These are phyloP conservation scores for Scolecobasidium constrictum DNA, from an alignment of 2,329 filamentous ascomycete species.

Conservation along the genomic window DNA sequence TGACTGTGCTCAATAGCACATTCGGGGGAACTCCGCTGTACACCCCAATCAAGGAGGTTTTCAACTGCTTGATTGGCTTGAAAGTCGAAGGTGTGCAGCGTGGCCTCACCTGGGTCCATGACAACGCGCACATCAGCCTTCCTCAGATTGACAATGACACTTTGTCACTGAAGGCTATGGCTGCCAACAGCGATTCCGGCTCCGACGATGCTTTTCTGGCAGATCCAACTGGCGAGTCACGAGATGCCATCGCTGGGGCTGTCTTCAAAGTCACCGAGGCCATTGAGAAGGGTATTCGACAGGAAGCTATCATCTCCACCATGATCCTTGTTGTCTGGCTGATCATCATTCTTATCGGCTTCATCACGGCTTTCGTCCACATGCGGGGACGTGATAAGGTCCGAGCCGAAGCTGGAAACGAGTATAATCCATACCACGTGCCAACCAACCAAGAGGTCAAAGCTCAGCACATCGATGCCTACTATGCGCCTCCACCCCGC, in stretches of 20 bases:
- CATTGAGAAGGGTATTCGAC: constrained; percentile 56
- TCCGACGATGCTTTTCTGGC: constrained; percentile 64
- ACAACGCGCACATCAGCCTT: constrained; percentile 74
- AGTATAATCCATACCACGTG: constrained; percentile 15
- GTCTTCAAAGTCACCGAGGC: constrained; percentile 58
- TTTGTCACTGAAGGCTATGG: constrained; percentile 68
- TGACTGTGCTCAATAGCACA: constrained; percentile 58
- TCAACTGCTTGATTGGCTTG: constrained; percentile 77
- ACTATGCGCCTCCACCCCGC: neutral
- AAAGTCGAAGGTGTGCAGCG: constrained; percentile 79
- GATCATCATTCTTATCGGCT: constrained; percentile 62
- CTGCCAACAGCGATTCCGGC: constrained; percentile 35
- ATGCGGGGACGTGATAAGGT: constrained; percentile 50
- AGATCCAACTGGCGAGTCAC: constrained; percentile 60
- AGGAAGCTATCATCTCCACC: constrained; percentile 70
- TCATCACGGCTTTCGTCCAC: constrained; percentile 53
- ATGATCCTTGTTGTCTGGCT: constrained; percentile 68
- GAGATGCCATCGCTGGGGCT: constrained; percentile 71
- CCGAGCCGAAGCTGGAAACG: constrained; percentile 47
- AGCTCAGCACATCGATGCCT: neutral
- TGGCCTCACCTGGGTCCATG: constrained; percentile 85
- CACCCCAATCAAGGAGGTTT: constrained; percentile 64
- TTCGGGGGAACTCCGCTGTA: constrained; percentile 78
- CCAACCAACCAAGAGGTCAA: constrained; percentile 5
- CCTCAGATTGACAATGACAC: constrained; percentile 69